Conservation (phyloP, 2,329 filamentous ascomycete genomes). For the Myriangium duriaei region DNA sequence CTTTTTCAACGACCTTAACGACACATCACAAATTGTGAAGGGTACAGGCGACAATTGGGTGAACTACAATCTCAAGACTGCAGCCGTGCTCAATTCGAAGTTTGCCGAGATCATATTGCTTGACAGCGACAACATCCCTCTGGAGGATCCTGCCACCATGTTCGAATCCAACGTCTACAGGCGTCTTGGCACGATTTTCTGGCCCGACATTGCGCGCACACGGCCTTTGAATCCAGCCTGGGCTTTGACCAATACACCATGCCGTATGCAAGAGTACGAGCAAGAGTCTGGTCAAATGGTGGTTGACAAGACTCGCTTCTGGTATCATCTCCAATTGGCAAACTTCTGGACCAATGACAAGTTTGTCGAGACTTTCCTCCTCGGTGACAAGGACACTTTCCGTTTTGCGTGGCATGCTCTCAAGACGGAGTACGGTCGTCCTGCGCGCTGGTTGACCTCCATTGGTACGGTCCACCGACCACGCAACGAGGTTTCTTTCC, state of each 20-base stretch:
- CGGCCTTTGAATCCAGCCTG: constrained; percentile 20
- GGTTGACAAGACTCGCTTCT: constrained; percentile 26
- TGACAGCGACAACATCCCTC: constrained; percentile 27
- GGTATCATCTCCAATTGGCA: constrained; percentile 27
- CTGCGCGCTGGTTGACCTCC: constrained; percentile 18
- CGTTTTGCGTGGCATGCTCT: constrained; percentile 23
- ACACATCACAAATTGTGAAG: constrained; percentile 14
- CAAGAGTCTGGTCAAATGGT: constrained; percentile 25
- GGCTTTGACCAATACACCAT: constrained; percentile 26
- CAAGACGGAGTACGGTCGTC: constrained; percentile 18
- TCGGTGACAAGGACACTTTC: constrained; percentile 26
- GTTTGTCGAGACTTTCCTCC: constrained; percentile 15
- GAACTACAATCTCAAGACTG: constrained; percentile 25
- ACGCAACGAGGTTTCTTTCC: not conserved
- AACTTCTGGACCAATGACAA: constrained; percentile 21
- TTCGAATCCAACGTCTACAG: constrained; percentile 19
- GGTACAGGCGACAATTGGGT: constrained; percentile 13
- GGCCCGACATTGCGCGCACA: constrained; percentile 27
- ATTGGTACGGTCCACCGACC: constrained; percentile 15
- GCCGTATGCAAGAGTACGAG: constrained; percentile 26
- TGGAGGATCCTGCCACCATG: constrained; percentile 19
- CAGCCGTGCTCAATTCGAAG: constrained; percentile 24
- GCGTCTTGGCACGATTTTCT: constrained; percentile 24
- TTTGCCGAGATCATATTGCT: constrained; percentile 25
- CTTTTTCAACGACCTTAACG: constrained; percentile 20